Percentiles rank a stretch among this genome's conserved stretches.
These are phyloP conservation scores for Aspergillus spinulosporus DNA, from an alignment of 2,329 filamentous ascomycete genomes.

Conservation along the genomic window DNA sequence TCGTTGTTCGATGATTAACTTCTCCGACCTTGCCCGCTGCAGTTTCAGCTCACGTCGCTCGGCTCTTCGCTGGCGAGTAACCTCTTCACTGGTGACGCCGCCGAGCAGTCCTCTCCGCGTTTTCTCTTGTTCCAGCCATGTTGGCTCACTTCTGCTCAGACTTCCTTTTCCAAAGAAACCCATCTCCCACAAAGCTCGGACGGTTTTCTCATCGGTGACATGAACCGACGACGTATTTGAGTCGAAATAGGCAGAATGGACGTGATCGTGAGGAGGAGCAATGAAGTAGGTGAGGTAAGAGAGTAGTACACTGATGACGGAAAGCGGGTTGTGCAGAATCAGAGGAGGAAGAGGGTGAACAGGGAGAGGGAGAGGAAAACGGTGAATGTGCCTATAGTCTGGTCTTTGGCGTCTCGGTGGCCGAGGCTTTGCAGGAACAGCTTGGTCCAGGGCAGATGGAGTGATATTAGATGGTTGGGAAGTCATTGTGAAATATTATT, in stretches of 20 bases:
- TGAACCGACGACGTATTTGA: slow-evolving; percentile 78
- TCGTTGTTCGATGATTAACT: slow-evolving; percentile 77
- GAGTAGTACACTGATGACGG: slow-evolving; percentile 75
- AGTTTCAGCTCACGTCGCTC: slow-evolving; percentile 84
- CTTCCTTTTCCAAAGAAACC: slow-evolving; percentile 96
- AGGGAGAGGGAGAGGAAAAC: slow-evolving; percentile 74
- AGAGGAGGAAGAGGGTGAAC: slow-evolving; percentile 83
- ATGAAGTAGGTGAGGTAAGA: slow-evolving; percentile 74
- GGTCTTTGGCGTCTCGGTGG: slow-evolving; percentile 39
- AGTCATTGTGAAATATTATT: slow-evolving; percentile 32
- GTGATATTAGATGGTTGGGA: slow-evolving; percentile 24
- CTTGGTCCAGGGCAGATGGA: slow-evolving; percentile 19
- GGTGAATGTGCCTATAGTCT: slow-evolving; percentile 75
- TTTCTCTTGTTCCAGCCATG: slow-evolving; percentile 83
- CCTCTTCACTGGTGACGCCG: slow-evolving; percentile 74
- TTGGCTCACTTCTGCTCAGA: slow-evolving; percentile 90
- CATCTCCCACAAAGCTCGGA: slow-evolving; percentile 87
- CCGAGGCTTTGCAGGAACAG: slow-evolving; percentile 22
- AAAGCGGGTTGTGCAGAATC: slow-evolving; percentile 89
- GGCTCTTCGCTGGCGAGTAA: slow-evolving; percentile 72
- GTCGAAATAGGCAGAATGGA: slow-evolving; percentile 79
- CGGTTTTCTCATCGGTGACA: slow-evolving; percentile 71
- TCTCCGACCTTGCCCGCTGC: slow-evolving; percentile 84
- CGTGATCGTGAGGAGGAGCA: slow-evolving; percentile 58
- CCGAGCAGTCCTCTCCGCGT: slow-evolving; percentile 66